phyloP scores from a whole-genome alignment of 306 rosid species.

The Dryas octopetala region DNA sequence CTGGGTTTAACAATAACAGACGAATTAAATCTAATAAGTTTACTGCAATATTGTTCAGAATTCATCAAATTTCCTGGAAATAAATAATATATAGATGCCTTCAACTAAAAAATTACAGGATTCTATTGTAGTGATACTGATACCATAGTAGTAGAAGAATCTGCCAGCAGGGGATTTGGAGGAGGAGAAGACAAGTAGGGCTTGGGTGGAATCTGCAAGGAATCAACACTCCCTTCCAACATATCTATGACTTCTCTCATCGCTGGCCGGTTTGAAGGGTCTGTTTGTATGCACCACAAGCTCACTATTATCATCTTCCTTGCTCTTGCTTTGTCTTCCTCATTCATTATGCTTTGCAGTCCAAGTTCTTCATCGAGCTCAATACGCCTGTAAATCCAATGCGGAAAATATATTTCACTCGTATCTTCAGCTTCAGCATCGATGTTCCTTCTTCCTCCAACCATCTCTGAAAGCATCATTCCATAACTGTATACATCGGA shows the following conservation, averaged over 20 bases:
- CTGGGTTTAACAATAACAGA: no score
- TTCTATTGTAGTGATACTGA: not conserved
- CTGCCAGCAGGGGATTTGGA: not conserved
- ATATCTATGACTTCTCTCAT: constrained; percentile 33
- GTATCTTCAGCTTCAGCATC: constrained; percentile 10
- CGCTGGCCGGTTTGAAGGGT: constrained; percentile 23
- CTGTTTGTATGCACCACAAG: constrained; percentile 41
- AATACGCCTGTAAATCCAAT: constrained; percentile 36
- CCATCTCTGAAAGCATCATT: constrained; percentile 38
- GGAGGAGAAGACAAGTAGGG: constrained; percentile 34
- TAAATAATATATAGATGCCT: not conserved
- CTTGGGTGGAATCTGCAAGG: constrained; percentile 33
- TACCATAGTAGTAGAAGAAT: not conserved
- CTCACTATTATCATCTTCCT: constrained; percentile 30
- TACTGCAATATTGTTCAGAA: no score
- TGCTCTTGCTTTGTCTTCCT: constrained; percentile 13
- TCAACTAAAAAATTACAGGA: not conserved
- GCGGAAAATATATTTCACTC: constrained; percentile 40
- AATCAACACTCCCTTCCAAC: constrained; percentile 31
- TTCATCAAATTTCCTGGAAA: no score
- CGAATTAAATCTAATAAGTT: no score
- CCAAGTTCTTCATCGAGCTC: constrained; percentile 28
- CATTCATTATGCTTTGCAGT: constrained; percentile 6
- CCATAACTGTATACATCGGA: constrained; percentile 43
- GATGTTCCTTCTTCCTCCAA: constrained; percentile 29